Conservation (phyloP, 805 yeast genomes). For the Yamadazyma takamatsuzukensis region DNA sequence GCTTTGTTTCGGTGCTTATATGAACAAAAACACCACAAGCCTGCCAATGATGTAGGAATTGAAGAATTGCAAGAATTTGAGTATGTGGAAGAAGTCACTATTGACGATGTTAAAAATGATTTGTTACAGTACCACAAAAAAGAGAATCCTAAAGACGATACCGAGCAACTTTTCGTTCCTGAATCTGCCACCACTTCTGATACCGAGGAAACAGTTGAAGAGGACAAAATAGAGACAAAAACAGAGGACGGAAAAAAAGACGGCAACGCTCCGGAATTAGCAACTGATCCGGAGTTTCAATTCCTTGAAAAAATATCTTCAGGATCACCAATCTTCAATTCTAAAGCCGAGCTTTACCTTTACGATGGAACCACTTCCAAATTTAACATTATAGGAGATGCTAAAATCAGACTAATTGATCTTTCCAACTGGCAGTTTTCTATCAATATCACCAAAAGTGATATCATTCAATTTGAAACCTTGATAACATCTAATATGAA, state of each 20-base stretch:
- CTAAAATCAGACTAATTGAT: constrained; percentile 31
- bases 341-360: constrained; percentile 2
- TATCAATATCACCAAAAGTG: constrained; percentile 38
- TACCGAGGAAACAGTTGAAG: neutral
- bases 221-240: neutral
- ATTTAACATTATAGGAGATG: constrained; percentile 2
- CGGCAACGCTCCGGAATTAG: too few relatives aligned
- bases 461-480: constrained; percentile 7
- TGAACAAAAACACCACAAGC: constrained; percentile 54
- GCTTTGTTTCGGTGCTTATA: constrained; percentile 66
- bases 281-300: too few relatives aligned
- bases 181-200: neutral
- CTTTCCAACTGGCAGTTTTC: constrained; percentile 50
- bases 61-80: constrained; percentile 59
- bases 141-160: neutral
- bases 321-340: too few relatives aligned
- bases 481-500: constrained; percentile 44
- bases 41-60: constrained; percentile 12
- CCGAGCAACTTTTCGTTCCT: neutral
- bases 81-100: constrained; percentile 19
- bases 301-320: too few relatives aligned
- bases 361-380: neutral
- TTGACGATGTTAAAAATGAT: constrained; percentile 20
- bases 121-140: constrained; percentile 2
- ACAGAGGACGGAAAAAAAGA: too few relatives aligned